Base-by-base conservation (phyloP, 2,329 filamentous ascomycete species). In the Colletotrichum brevisporum region DNA sequence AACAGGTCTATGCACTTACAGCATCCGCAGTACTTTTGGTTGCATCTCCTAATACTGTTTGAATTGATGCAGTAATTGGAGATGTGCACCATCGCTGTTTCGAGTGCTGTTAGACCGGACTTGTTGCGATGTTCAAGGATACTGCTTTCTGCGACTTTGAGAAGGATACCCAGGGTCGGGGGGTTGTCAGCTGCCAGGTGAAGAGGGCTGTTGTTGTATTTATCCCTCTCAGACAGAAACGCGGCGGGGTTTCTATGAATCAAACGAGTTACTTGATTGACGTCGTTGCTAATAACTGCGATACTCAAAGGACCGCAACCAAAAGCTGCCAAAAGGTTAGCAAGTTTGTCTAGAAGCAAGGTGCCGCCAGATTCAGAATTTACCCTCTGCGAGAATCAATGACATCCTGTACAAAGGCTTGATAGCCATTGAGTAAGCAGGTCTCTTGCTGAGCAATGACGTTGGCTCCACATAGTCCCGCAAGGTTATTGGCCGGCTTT, bases 211-310 rank as follows among this genome's bases (percentile, higher is more conserved):
- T 50, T 31, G 1, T 3, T 2, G 18, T 60, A 60, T 0, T 16
- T 13, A 15, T 60, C 47, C 10, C n/a, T 27, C 10, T 60, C 57
- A 2, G 18, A 16, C 10, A 60, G 10, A 0, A 21, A 26, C 1
- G 12, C 27, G 1, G 12, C 27, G 1, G 57, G 18, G 2, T 9
- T 13, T 0, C 47, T n/a, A 0, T 6, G 6, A 2, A 52, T 6
- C 2, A 60, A 2, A 8, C 13, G 26, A 8, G 6, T 8, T 0
- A 60, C 47, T 41, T 39, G 18, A 41, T 60, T 5, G 1, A 13
- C 18, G 8, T 43, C 45, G 2, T 21, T 60, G 0, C 9, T 3
- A 6, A 51, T 1, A 5, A 60, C 10, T 4, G 57, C 57, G 9
- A 43, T 8, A 45, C 57, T 43, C 1, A 60, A 13, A 15, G 18